Evolutionary conservation across 139 green algal genomes (phyloP).

Genomic region (Micractinium conductrix): DNA sequence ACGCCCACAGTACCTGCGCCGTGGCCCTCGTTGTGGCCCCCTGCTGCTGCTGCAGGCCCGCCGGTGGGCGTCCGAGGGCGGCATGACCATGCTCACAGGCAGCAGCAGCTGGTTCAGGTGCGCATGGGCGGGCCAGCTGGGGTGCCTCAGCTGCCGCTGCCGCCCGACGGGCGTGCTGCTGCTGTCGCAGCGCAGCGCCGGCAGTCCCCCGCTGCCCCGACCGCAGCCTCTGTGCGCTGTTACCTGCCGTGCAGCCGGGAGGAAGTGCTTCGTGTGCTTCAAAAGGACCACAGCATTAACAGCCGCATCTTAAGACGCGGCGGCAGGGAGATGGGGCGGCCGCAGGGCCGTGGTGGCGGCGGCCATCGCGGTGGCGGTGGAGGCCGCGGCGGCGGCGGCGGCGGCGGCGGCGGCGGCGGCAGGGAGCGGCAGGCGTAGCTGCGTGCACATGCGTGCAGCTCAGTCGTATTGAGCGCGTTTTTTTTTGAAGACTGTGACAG

Average conservation of each 20-base stretch:
- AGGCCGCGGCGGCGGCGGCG: not conserved
- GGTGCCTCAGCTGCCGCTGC: too few species aligned
- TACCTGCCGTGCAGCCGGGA: constrained; percentile 1
- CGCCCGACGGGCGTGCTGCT: too few species aligned
- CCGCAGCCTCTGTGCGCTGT: not conserved
- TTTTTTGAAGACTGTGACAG: too few species aligned
- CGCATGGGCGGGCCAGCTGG: not conserved
- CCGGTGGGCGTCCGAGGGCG: constrained; percentile 20
- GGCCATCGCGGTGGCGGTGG: too few species aligned
- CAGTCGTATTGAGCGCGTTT: too few species aligned
- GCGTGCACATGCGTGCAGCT: too few species aligned
- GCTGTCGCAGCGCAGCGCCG: too few species aligned
- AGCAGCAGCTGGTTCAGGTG: constrained; percentile 11
- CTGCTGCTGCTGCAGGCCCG: not conserved
- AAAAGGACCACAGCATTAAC: not conserved
- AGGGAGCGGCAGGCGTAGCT: too few species aligned
- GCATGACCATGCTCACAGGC: constrained; percentile 37
- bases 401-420: not conserved
- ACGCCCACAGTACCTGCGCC: too few species aligned
- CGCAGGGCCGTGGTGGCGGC: too few species aligned
- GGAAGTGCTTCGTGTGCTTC: constrained; percentile 14
- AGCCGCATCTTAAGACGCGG: not conserved
- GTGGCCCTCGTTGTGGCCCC: too few species aligned
- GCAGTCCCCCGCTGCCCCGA: not conserved
- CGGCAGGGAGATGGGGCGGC: not conserved